Evolutionary conservation across 805 yeast genomes (phyloP).

Genomic region (Ogataea saltuana): DNA sequence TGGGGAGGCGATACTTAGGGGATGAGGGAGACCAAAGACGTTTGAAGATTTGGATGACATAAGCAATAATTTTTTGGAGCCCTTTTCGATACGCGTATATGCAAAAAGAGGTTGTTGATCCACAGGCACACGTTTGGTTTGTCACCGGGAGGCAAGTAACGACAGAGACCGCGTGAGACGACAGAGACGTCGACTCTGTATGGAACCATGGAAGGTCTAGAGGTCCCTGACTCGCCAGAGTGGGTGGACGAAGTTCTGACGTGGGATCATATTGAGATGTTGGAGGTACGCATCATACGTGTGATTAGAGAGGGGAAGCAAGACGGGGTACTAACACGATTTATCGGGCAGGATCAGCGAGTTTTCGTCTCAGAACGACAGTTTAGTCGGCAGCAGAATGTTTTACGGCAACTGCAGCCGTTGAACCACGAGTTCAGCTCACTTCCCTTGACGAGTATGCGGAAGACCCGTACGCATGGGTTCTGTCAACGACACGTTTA

Average conservation of each 20-base stretch:
- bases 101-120: not conserved
- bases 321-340: conserved; percentile 6
- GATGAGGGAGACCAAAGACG: not conserved
- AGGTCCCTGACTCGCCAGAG: conserved; percentile 27
- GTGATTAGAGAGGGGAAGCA: not conserved
- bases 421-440: conserved; percentile 20
- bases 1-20: too few species aligned
- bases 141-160: not conserved
- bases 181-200: not conserved
- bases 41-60: not conserved
- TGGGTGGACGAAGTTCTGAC: conserved; percentile 18
- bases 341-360: conserved; percentile 2
- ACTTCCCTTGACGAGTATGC: conserved; percentile 10
- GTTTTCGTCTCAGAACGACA: conserved; percentile 2
- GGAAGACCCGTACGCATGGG: conserved; percentile 25
- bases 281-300: conserved; percentile 15
- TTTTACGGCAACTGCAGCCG: conserved; percentile 22
- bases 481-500: conserved; percentile 38
- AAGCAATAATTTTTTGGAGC: conserved; percentile 1
- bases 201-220: conserved; percentile 6
- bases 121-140: not conserved
- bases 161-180: not conserved
- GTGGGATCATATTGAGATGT: conserved; percentile 17
- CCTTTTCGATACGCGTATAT: not conserved
- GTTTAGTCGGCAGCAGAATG: conserved; percentile 14